Evolutionary conservation across 108 stramenopile genomes (phyloP), one percentile per base, ranked within the genome.

Genomic region (Cyclotella atomus): DNA sequence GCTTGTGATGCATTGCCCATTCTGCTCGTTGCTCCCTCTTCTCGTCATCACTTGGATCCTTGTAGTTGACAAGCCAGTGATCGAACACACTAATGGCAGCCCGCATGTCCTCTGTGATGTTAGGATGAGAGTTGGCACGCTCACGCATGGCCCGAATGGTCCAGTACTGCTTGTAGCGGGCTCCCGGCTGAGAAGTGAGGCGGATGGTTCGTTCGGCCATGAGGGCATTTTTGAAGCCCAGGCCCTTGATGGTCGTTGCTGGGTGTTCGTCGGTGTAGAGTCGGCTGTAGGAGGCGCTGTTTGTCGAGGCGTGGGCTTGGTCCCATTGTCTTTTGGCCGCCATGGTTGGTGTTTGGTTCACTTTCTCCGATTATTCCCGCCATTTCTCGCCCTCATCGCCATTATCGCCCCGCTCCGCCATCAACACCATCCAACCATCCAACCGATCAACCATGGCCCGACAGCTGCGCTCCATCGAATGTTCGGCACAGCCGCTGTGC

Each of bases 401-500:
- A n/a, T n/a, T n/a, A n/a, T n/a, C n/a, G n/a, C n/a, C n/a, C n/a
- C n/a, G n/a, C n/a, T n/a, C n/a, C n/a, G n/a, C n/a, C n/a, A n/a
- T n/a, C n/a, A n/a, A n/a, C n/a, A n/a, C n/a, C n/a, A n/a, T n/a
- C n/a, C n/a, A n/a, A n/a, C n/a, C n/a, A n/a, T n/a, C n/a, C n/a
- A n/a, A n/a, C n/a, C n/a, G n/a, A n/a, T n/a, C n/a, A n/a, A n/a
- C n/a, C 27, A 82, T 82, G 82, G 77, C 77, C 5, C 56, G 59
- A 20, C 67, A 70, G n/a, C 68, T 76, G 33, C 54, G 41, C 28
- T 60, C 82, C 25, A 85, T 95, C 65, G 90, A 95, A 61, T 91
- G 91, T 62, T 91, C 91, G 1, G 82, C 81, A 33, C 94, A 95
- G 71, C 91, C 94, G n/a, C 63, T 95, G 50, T 91, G 85, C 65